Conservation (phyloP, 1,284 basidiomycete species). For the Ustilago sp. region DNA sequence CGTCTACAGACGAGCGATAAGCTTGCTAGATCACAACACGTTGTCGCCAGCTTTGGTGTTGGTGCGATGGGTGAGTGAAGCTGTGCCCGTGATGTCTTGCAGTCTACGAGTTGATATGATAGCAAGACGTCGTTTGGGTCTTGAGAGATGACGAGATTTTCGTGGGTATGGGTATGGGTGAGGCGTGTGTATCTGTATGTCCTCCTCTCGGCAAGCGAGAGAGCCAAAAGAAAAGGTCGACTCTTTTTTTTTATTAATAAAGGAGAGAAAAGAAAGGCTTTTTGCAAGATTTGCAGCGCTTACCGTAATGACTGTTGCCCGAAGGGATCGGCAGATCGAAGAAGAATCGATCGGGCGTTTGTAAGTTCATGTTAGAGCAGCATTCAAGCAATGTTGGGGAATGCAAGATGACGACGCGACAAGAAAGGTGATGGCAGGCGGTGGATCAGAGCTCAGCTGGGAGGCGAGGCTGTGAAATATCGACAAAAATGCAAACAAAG, state of each 20-base stretch:
- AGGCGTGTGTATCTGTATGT: not conserved
- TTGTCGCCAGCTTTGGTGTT: too few species aligned
- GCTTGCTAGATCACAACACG: too few species aligned
- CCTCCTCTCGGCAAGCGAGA: not conserved
- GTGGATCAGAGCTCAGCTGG: not conserved
- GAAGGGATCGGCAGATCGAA: not conserved
- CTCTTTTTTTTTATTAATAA: not conserved
- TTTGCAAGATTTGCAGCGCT: too few species aligned
- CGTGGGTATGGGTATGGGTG: not conserved
- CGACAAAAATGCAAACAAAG: not conserved
- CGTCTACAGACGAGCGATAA: too few species aligned
- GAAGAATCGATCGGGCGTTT: not conserved
- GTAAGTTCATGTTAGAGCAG: not conserved
- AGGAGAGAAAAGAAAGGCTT: too few species aligned
- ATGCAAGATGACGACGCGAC: not conserved
- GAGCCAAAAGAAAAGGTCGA: not conserved
- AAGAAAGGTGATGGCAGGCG: not conserved
- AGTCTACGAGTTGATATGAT: too few species aligned
- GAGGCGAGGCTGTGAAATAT: not conserved
- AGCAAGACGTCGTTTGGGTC: too few species aligned
- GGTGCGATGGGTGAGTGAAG: too few species aligned
- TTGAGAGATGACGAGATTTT: too few species aligned
- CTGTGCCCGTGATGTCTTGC: too few species aligned
- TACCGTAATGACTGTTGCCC: not conserved
- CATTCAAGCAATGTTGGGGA: not conserved